These are phyloP conservation scores for Trichoderma sp. DNA, from an alignment of 2,329 filamentous ascomycete genomes.

Conservation along the genomic window DNA sequence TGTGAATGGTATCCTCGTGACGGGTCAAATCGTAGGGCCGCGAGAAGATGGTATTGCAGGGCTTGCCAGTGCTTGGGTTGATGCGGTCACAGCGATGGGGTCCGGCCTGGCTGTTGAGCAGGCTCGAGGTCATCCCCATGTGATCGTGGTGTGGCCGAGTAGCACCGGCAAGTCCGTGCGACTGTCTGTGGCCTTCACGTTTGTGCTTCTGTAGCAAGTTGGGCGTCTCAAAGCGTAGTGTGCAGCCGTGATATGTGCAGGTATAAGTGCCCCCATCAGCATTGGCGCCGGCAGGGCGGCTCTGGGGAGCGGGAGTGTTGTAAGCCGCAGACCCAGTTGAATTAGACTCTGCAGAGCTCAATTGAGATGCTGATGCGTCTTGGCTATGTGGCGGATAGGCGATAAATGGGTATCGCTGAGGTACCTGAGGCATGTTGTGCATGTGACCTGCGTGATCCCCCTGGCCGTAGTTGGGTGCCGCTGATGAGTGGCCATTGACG, in stretches of 20 bases:
- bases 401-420: constrained; percentile 56
- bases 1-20: constrained; percentile 98
- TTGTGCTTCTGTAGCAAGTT: constrained; percentile 91
- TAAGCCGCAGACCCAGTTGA: constrained; percentile 42
- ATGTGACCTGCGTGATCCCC: neutral
- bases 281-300: constrained; percentile 61
- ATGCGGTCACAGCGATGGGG: constrained; percentile 91
- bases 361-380: constrained; percentile 37
- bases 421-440: constrained; percentile 40
- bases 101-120: constrained; percentile 84
- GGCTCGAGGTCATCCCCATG: constrained; percentile 50
- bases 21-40: constrained; percentile 94
- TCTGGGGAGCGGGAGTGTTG: constrained; percentile 37
- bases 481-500: constrained; percentile 22
- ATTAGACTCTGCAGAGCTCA: constrained; percentile 49
- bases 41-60: constrained; percentile 92
- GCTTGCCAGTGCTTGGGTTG: constrained; percentile 93
- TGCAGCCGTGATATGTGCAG: constrained; percentile 92
- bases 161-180: constrained; percentile 46
- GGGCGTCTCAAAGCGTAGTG: constrained; percentile 83
- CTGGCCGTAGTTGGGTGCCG: constrained; percentile 23
- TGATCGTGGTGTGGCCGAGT: constrained; percentile 33
- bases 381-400: constrained; percentile 39
- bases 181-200: constrained; percentile 84
- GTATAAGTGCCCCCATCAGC: constrained; percentile 90